These are phyloP conservation scores for Suaeda aralocaspica DNA, from an alignment of 148 eudicot genomes.

Conservation along the genomic window DNA sequence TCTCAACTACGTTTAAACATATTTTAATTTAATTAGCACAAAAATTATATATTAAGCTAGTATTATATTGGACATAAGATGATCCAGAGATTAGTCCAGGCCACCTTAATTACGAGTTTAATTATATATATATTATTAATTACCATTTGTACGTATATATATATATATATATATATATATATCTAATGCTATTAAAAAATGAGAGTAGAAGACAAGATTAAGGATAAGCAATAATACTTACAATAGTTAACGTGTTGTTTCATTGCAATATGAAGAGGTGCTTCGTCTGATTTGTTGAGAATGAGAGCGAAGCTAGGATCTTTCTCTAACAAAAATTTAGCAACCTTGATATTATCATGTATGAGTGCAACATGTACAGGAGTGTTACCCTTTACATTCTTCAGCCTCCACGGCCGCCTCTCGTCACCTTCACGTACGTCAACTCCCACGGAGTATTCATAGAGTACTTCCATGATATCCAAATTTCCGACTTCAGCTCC, in stretches of 20 bases:
- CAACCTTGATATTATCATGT: conserved; percentile 3
- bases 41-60: no score
- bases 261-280: conserved; percentile 7
- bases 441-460: not conserved
- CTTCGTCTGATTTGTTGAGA: not conserved
- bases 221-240: not conserved
- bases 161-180: no score
- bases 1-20: not conserved
- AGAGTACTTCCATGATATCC: not conserved
- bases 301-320: not conserved
- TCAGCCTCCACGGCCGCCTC: not conserved
- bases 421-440: not conserved
- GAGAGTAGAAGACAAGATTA: no score
- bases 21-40: not conserved
- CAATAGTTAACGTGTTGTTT: conserved; percentile 4
- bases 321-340: conserved; percentile 4
- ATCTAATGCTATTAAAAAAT: no score
- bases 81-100: no score
- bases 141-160: no score
- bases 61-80: no score
- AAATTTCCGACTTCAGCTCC: not conserved
- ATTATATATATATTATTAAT: no score
- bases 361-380: not conserved
- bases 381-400: not conserved
- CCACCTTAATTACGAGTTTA: no score